These are phyloP conservation scores for Fusarium guadeloupense DNA, from an alignment of 2,329 filamentous ascomycete genomes.

Conservation along the genomic window DNA sequence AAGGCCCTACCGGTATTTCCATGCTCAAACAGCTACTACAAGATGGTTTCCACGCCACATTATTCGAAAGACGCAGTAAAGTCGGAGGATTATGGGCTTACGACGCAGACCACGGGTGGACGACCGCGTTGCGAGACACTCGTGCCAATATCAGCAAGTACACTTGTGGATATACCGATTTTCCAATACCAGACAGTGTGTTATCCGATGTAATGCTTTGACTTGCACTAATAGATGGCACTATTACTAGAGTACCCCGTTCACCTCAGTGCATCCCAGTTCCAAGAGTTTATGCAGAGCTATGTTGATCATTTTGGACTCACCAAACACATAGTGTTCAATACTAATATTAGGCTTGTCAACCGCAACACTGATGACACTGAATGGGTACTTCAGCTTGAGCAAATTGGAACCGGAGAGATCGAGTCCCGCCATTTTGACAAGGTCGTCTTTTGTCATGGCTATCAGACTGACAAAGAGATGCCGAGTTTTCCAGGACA, in stretches of 20 bases:
- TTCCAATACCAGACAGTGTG: conserved; percentile 26
- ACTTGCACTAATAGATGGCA: no score
- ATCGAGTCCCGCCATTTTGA: conserved; percentile 1
- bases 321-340: conserved; percentile 1
- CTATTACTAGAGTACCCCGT: not conserved
- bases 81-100: conserved; percentile 18
- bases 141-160: conserved; percentile 26
- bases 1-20: conserved; percentile 21
- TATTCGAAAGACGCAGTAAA: conserved; percentile 5
- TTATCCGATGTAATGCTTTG: no score
- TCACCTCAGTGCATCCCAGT: conserved; percentile 5
- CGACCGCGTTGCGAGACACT: not conserved
- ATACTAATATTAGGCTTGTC: not conserved
- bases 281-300: conserved; percentile 25
- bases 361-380: conserved; percentile 1
- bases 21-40: conserved; percentile 26
- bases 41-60: conserved; percentile 7
- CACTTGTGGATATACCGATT: conserved; percentile 24
- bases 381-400: conserved; percentile 6
- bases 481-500: conserved; percentile 22
- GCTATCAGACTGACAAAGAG: conserved; percentile 10
- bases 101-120: conserved; percentile 13
- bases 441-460: conserved; percentile 26
- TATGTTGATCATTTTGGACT: conserved; percentile 13
- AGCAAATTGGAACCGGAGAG: not conserved